Conservation (phyloP, 371 early-diverging fungal genomes). For the Blakeslea trispora region DNA sequence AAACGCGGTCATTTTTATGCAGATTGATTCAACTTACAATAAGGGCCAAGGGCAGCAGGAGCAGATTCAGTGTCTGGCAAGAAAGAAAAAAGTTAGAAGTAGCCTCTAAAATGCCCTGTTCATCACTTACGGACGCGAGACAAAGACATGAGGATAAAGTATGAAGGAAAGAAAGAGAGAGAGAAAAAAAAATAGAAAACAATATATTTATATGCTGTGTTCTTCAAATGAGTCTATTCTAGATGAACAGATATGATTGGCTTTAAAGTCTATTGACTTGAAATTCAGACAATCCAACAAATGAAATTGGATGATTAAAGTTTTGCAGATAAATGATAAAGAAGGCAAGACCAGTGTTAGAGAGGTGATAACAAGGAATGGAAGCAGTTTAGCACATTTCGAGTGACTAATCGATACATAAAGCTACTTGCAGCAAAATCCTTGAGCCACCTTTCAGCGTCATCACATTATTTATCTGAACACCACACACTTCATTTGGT, state of each 20-base stretch:
- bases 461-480: too few species aligned
- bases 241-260: background rate
- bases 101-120: background rate
- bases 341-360: too few species aligned
- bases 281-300: too few species aligned
- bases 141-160: slow-evolving; percentile 16
- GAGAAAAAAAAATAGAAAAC: background rate
- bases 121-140: slow-evolving; percentile 18
- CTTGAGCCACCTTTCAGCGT: too few species aligned
- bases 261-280: too few species aligned
- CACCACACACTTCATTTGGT: too few species aligned
- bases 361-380: too few species aligned
- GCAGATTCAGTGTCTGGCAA: slow-evolving; percentile 18
- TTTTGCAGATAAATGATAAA: too few species aligned
- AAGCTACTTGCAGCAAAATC: too few species aligned
- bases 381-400: too few species aligned
- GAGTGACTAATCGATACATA: too few species aligned
- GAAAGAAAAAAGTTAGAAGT: background rate
- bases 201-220: background rate
- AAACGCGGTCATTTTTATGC: background rate
- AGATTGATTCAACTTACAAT: slow-evolving; percentile 19
- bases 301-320: too few species aligned
- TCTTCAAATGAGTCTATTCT: background rate
- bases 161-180: background rate
- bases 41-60: slow-evolving; percentile 31